Base-by-base conservation (phyloP, 805 yeast genomes). In the Priceomyces haplophilus region DNA sequence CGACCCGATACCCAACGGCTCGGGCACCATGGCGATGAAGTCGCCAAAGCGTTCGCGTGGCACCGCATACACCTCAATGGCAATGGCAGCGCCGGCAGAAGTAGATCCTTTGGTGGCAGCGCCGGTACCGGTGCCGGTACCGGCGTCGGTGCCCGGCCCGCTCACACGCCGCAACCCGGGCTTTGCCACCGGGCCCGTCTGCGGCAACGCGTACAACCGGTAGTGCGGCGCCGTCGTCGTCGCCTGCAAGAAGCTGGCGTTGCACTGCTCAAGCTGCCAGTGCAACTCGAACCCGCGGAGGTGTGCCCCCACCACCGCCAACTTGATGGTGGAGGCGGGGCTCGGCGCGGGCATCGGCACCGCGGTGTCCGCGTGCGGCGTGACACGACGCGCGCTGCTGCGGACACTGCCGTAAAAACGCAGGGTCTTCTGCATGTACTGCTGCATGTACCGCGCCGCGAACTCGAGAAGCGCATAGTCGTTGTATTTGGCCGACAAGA, bases 301-400 rank as follows among this genome's bases (percentile, higher is more conserved):
- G 60, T 91, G 99, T 37, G 97, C 97, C 43, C 99, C 99, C 37
- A 91, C 98, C 29, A 93, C 99, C 1, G 97, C 97, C 44, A 91
- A 67, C 47, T 82, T 75, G 46, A 88, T 72, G 7, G 77, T 69
- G 25, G 64, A 49, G 1, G 71, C 61, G 20, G 66, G 52, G 34
- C 64, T 58, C 18, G 72, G 67, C 12, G 61, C 50, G n/a, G 85
- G 86, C 24, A 76, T 62, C 1, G 62, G 48, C 41, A 70, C 59
- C 36, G 80, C 62, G 44, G 72, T 79, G 51, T 80, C 84, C 20
- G 43, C 52, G n/a, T n/a, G n/a, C n/a, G n/a, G n/a, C n/a, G n/a
- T n/a, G n/a, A n/a, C n/a, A n/a, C n/a, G n/a, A n/a, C n/a, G n/a
- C n/a, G n/a, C n/a, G n/a, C n/a, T n/a, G n/a, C n/a, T n/a, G n/a